Percentiles rank a stretch among this genome's conserved stretches.
Conservation (phyloP, 306 rosid species). For the Vicia sativa region DNA sequence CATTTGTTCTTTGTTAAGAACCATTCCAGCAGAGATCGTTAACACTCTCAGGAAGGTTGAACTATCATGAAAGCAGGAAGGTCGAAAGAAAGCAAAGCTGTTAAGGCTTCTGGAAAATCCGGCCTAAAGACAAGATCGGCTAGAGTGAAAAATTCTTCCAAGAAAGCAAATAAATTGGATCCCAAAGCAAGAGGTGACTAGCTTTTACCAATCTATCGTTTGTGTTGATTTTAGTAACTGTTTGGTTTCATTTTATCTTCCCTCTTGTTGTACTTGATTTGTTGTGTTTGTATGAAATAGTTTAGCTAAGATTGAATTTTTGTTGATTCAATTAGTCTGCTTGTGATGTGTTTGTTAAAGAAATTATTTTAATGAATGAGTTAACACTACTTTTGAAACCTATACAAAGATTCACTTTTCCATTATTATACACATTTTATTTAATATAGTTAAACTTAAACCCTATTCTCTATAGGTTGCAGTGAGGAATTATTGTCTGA, state of each 20-base stretch:
- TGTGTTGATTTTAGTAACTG: conserved; percentile 23
- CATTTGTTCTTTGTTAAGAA: conserved; percentile 11
- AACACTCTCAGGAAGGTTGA: conserved; percentile 42
- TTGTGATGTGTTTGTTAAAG: conserved; percentile 7
- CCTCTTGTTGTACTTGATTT: conserved; percentile 10
- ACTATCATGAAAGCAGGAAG: conserved; percentile 49
- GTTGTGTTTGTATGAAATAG: background rate
- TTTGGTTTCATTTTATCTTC: background rate
- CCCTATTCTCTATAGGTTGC: conserved; percentile 36
- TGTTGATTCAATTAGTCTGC: conserved; percentile 9
- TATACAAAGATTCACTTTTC: conserved; percentile 17
- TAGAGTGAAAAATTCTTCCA: conserved; percentile 46
- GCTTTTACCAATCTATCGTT: background rate
- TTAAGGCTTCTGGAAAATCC: conserved; percentile 47
- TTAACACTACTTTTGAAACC: background rate
- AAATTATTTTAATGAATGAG: conserved; percentile 23
- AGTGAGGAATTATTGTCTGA: conserved; percentile 40
- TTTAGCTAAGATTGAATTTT: conserved; percentile 8
- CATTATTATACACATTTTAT: conserved; percentile 10
- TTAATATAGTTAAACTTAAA: conserved; percentile 14
- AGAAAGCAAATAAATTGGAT: conserved; percentile 41
- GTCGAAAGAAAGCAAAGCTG: conserved; percentile 37
- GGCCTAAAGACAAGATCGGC: conserved; percentile 29
- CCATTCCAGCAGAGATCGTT: background rate
- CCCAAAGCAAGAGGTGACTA: conserved; percentile 47